phyloP scores from a whole-genome alignment of 2,329 filamentous ascomycete genomes.

The Pseudogymnoascus sp. region DNA sequence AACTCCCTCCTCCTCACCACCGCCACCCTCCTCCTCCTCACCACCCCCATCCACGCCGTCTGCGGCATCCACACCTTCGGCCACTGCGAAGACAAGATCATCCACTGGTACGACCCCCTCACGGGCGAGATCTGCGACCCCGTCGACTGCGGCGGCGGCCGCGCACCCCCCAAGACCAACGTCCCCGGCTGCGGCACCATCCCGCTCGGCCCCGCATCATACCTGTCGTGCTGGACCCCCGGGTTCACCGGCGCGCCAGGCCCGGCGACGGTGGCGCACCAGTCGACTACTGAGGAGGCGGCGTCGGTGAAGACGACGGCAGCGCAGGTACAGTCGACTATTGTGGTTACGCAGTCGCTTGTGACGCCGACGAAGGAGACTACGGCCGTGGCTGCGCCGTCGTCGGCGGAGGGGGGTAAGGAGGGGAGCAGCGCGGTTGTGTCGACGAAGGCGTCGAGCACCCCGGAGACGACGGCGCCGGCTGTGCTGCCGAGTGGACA shows the following conservation, averaged over 20 bases:
- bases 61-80: conserved; percentile 3
- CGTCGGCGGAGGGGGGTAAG: not conserved
- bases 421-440: not conserved
- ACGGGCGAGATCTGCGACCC: conserved; percentile 21
- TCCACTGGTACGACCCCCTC: conserved; percentile 18
- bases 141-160: conserved; percentile 20
- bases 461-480: not conserved
- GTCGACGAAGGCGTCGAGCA: not conserved
- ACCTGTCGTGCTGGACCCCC: not conserved
- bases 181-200: conserved; percentile 4
- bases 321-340: not conserved
- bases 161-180: not conserved
- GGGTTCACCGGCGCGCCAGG: not conserved
- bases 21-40: not conserved
- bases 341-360: not conserved
- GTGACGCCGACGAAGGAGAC: not conserved
- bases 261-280: not conserved
- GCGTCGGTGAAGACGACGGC: not conserved
- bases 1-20: conserved; percentile 3
- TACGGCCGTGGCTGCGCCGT: not conserved
- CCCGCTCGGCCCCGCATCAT: not conserved
- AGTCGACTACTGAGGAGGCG: not conserved
- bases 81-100: conserved; percentile 13
- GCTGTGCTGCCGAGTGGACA: not conserved
- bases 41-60: not conserved